Evolutionary conservation across 352 stramenopile genomes (phyloP), one percentile per base, ranked within the genome.

Genomic region (Globisporangium carolinianum): DNA sequence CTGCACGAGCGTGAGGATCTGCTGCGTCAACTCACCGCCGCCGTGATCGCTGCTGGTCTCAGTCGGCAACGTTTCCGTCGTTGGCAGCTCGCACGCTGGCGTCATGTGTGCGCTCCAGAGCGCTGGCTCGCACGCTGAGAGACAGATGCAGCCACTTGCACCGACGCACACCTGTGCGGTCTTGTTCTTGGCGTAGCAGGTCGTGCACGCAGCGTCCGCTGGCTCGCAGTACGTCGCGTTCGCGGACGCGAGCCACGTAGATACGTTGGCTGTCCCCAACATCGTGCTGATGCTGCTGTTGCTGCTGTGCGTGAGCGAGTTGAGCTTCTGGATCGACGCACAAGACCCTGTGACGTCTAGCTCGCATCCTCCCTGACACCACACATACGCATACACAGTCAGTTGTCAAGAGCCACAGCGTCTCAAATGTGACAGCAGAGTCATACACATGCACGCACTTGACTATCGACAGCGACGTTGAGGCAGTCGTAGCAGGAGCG

Each of bases 181-280:
- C 32, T 74, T 59, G 47, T 61, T 24, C 46, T 32, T 58, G 12
- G 47, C 54, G 4, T 55, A 57, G 62, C 64, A 73, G 46, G 54
- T 57, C 4, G 49, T 60, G 60, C 63, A 84, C 11, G 59, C 66
- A 0, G 58, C 6, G 46, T 84, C 76, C 36, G 66, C 47, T 15
- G 67, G 51, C 15, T 71, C 61, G 53, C 76, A 86, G 53, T 86
- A 86, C 12, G 67, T 75, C 18, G 76, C 75, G 60, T 86, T 79
- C 36, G 59, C 75, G 18, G 73, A 82, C 49, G 73, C 67, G 57
- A 86, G 24, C 24, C 24, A 24, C 24, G 24, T 1, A 24, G 24
- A 24, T 24, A 24, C 24, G 24, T 24, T 24, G 24, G 24, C 0
- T 24, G 24, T 24, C 24, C 24, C 24, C 24, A 24, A 24, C 24